Evolutionary conservation across 495 filamentous ascomycete genomes (phyloP), one percentile per base, ranked within the genome.

Genomic region (Xylaria grammica): DNA sequence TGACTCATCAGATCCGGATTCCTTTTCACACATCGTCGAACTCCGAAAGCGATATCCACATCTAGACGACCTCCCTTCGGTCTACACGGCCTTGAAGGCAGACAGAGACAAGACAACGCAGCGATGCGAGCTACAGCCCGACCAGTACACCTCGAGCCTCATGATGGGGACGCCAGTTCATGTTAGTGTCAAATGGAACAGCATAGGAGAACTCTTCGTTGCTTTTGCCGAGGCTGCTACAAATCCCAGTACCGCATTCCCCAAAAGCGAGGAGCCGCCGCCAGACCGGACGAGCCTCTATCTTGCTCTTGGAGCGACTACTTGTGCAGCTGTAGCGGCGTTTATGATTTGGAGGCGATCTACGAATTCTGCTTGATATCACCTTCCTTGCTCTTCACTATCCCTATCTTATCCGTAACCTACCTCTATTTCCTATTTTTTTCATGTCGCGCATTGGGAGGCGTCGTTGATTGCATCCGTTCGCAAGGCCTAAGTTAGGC

Each of bases 21-120:
- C 92, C 10, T 99, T 97, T 76, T 85, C 90, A 1, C 94, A 97
- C 70, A 92, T 99, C 42, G 89, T 93, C 34, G 85, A 90, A 26
- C 85, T 98, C 26, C 86, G 93, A 46, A 82, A 87, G 66, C 77
- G 88, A 62, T 90, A 92, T 66, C 89, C 92, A 0, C 88, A 95
- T 54, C 82, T 99, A 11, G 91, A 97, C 67, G 88, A 91, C 36
- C 80, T 98, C 19, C 96, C 95, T 0, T 89, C 92, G 26, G 85
- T 99, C 9, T 99, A 95, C 74, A 89, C 92, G 19, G 95, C 94
- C 0, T 80, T 97, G 60, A 99, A 99, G 71, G 95, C 95, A 1
- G 95, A 99, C 74, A 83, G 88, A 54, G 95, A 99, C 74, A 95
- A 95, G 70, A 96, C 93, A 2, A 97, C 91, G 17, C 95, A 99